Conservation (phyloP, 768 basidiomycete genomes). For the Mycena epipterygia region DNA sequence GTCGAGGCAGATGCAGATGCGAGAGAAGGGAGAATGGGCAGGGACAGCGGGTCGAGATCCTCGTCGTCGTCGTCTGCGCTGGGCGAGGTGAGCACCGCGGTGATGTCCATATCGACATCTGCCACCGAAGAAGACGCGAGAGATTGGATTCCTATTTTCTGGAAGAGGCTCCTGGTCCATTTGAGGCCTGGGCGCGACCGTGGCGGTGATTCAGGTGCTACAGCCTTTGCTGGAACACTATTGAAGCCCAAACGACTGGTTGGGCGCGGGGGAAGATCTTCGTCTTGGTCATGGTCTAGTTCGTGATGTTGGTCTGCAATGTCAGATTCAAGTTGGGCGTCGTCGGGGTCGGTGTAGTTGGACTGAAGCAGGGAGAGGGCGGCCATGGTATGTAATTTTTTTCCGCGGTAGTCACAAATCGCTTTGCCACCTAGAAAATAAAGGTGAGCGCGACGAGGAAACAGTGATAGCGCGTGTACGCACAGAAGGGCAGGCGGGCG, state of each 20-base stretch:
- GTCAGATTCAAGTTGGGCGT: constrained; percentile 28
- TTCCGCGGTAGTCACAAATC: constrained; percentile 17
- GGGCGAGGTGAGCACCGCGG: constrained; percentile 29
- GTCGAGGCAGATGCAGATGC: constrained; percentile 26
- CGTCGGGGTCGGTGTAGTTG: constrained; percentile 22
- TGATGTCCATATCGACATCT: constrained; percentile 39
- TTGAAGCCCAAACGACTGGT: constrained; percentile 65
- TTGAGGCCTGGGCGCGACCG: constrained; percentile 27
- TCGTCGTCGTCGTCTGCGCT: constrained; percentile 35
- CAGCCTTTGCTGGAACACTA: constrained; percentile 24
- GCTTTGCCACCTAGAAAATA: constrained; percentile 22
- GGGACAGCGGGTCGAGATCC: constrained; percentile 28
- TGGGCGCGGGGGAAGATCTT: constrained; percentile 57
- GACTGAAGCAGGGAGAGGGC: constrained; percentile 19
- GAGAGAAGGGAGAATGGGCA: constrained; percentile 32
- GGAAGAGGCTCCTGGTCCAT: constrained; percentile 40
- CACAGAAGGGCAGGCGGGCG: background rate
- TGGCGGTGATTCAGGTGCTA: background rate
- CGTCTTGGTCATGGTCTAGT: constrained; percentile 31
- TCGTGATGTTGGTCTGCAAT: constrained; percentile 34
- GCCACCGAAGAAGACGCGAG: background rate
- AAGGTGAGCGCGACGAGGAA: background rate
- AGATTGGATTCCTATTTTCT: constrained; percentile 30
- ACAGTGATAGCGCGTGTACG: background rate
- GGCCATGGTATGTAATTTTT: constrained; percentile 21